These are phyloP conservation scores for Malassezia slooffiae DNA, from an alignment of 1,284 basidiomycete genomes.

Conservation along the genomic window DNA sequence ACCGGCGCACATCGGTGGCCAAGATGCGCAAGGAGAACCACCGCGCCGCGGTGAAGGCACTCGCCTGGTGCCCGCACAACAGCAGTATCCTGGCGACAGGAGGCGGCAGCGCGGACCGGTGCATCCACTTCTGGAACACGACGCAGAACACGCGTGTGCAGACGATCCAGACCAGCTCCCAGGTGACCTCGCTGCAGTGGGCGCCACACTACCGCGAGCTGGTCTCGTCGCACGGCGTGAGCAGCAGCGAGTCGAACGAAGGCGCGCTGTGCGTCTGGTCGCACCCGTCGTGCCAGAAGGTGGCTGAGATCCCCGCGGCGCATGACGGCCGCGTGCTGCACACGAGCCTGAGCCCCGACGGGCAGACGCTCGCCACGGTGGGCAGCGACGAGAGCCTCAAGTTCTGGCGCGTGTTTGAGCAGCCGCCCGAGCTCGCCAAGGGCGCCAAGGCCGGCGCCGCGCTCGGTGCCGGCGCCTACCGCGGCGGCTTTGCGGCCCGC, in stretches of 20 bases:
- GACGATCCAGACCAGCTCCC: slow-evolving; percentile 51
- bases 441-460: slow-evolving; percentile 9
- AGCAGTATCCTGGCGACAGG: slow-evolving; percentile 80
- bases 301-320: slow-evolving; percentile 36
- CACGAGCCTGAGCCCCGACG: slow-evolving; percentile 37
- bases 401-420: slow-evolving; percentile 45
- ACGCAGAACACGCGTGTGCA: slow-evolving; percentile 38
- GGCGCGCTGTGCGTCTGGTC: slow-evolving; percentile 40
- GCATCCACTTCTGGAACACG: slow-evolving; percentile 72
- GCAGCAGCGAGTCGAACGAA: slow-evolving; percentile 26
- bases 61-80: slow-evolving; percentile 98
- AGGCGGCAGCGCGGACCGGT: slow-evolving; percentile 86
- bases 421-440: slow-evolving; percentile 23
- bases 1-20: slow-evolving; percentile 74
- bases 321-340: slow-evolving; percentile 39
- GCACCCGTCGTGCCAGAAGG: slow-evolving; percentile 34
- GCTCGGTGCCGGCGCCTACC: slow-evolving; percentile 6
- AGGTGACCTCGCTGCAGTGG: slow-evolving; percentile 86
- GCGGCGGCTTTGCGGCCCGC: slow-evolving; percentile 3
- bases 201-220: slow-evolving; percentile 80
- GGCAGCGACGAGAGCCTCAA: slow-evolving; percentile 44
- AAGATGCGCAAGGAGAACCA: slow-evolving; percentile 71
- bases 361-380: slow-evolving; percentile 40
- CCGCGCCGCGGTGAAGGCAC: slow-evolving; percentile 51
- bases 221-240: slow-evolving; percentile 70